phyloP scores from a whole-genome alignment of 2,329 filamentous ascomycete genomes.

The Rhynchosporium agropyri region DNA sequence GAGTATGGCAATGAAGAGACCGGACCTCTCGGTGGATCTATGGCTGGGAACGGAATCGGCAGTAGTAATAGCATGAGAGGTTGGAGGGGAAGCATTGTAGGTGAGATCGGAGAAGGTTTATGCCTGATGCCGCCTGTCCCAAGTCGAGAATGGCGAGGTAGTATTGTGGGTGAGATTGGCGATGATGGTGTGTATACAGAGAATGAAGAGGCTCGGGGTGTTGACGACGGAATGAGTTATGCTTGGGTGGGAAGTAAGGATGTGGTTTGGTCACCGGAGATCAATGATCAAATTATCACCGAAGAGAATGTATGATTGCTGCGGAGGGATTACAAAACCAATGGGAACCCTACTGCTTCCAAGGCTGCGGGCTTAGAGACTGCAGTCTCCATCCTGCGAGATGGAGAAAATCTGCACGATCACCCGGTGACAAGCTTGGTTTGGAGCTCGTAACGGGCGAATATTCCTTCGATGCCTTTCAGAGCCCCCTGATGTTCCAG shows the following conservation, averaged over 20 bases:
- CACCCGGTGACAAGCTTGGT: too few species aligned
- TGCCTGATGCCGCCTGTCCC: background rate
- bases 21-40: background rate
- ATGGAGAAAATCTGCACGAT: too few species aligned
- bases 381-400: too few species aligned
- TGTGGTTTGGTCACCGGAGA: background rate
- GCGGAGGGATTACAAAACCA: too few species aligned
- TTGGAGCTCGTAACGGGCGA: too few species aligned
- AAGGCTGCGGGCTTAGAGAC: too few species aligned
- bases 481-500: too few species aligned
- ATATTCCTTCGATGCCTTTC: too few species aligned
- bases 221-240: background rate
- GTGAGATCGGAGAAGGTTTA: constrained; percentile 30
- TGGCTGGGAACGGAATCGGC: background rate
- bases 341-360: too few species aligned
- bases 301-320: too few species aligned
- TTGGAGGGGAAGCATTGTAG: constrained; percentile 37
- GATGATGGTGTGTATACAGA: constrained; percentile 8
- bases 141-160: constrained; percentile 18
- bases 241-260: background rate
- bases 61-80: background rate
- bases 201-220: background rate
- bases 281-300: too few species aligned
- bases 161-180: constrained; percentile 19
- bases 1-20: background rate